Conservation (phyloP, 2,329 filamentous ascomycete species). For the Boeremia exigua region DNA sequence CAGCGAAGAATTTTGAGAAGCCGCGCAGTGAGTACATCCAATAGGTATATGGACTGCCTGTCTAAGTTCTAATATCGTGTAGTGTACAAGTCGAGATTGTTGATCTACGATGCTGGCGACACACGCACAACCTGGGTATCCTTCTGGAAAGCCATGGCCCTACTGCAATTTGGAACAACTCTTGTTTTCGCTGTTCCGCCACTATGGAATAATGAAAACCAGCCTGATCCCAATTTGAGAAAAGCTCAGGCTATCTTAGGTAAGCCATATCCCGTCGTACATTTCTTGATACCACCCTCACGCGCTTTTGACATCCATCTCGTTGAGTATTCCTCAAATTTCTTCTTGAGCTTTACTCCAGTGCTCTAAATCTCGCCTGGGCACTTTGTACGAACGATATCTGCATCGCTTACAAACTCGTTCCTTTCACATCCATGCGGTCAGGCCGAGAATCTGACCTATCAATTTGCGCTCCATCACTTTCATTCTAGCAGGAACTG, state of each 20-base stretch:
- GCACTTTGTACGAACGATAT: too few species aligned
- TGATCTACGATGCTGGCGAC: constrained; percentile 49
- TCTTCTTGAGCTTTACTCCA: neutral
- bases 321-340: neutral
- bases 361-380: too few species aligned
- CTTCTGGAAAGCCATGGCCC: constrained; percentile 46
- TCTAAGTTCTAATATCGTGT: neutral
- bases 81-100: constrained; percentile 36
- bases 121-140: constrained; percentile 44
- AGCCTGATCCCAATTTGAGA: constrained; percentile 37
- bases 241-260: constrained; percentile 37
- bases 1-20: constrained; percentile 28
- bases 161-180: constrained; percentile 44
- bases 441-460: neutral
- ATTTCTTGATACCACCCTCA: neutral
- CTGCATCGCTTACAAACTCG: too few species aligned
- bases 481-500: neutral
- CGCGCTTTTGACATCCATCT: neutral
- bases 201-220: constrained; percentile 43
- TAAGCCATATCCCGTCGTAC: constrained; percentile 21
- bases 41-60: neutral
- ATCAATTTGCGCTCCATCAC: neutral
- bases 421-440: neutral
- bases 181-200: constrained; percentile 41
- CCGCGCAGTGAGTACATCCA: constrained; percentile 26